These are phyloP conservation scores for Xylaria flabelliformis DNA, from an alignment of 495 filamentous ascomycete genomes.

Conservation along the genomic window DNA sequence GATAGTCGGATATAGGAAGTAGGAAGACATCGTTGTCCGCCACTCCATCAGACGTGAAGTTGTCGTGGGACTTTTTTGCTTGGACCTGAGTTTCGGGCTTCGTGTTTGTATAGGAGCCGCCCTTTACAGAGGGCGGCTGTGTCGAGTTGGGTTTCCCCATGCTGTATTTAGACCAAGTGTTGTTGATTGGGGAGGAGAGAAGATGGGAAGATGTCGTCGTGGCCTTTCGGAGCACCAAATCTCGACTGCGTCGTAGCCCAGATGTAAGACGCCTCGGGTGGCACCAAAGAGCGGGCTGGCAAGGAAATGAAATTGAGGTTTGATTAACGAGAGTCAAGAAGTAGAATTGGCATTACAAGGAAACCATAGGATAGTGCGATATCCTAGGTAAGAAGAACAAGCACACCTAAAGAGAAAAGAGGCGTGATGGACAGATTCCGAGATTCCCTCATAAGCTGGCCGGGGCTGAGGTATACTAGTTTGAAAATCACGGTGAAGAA, in stretches of 20 bases:
- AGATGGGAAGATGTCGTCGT: constrained; percentile 31
- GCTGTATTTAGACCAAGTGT: constrained; percentile 19
- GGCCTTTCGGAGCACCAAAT: constrained; percentile 24
- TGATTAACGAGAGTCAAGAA: constrained; percentile 54
- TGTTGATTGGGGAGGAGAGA: constrained; percentile 13
- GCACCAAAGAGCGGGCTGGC: constrained; percentile 9
- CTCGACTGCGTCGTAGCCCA: neutral
- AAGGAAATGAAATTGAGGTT: constrained; percentile 32
- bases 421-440: constrained; percentile 36
- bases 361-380: constrained; percentile 36
- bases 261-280: constrained; percentile 19
- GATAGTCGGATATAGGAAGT: constrained; percentile 82
- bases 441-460: constrained; percentile 28
- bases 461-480: constrained; percentile 19
- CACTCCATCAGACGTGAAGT: constrained; percentile 71
- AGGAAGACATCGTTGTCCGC: constrained; percentile 74
- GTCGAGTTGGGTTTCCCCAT: constrained; percentile 53
- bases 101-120: constrained; percentile 31
- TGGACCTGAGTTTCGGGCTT: constrained; percentile 42
- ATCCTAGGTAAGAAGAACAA: constrained; percentile 35
- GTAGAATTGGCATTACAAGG: constrained; percentile 52
- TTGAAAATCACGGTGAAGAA: constrained; percentile 7
- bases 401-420: constrained; percentile 48
- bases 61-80: constrained; percentile 45
- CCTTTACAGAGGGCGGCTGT: constrained; percentile 48